Evolutionary conservation across 139 green algal species (phyloP), one percentile per base, ranked within the genome.

Genomic region (Coelastrella sp.): DNA sequence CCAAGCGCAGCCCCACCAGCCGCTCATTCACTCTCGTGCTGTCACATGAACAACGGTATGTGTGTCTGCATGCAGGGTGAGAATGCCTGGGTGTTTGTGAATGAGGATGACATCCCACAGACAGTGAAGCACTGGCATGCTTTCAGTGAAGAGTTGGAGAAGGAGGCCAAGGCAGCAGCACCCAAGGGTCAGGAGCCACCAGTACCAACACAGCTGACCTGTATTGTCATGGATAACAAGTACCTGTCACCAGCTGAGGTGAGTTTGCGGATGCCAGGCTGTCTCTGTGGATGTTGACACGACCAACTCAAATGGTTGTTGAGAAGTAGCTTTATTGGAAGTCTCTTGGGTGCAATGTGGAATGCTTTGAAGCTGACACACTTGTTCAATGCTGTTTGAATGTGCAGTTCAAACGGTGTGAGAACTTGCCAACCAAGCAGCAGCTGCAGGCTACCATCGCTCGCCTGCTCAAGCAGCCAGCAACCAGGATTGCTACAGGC

Each of bases 1-100:
- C n/a, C n/a, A n/a, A n/a, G n/a, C n/a, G n/a, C n/a, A n/a, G n/a
- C n/a, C n/a, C n/a, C n/a, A n/a, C n/a, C n/a, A n/a, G n/a, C n/a
- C n/a, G n/a, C n/a, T n/a, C n/a, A n/a, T n/a, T n/a, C n/a, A n/a
- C n/a, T n/a, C n/a, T n/a, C n/a, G n/a, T n/a, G n/a, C n/a, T n/a
- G n/a, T n/a, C n/a, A n/a, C n/a, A n/a, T n/a, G n/a, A n/a, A n/a
- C n/a, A n/a, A n/a, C n/a, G n/a, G 45, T 2, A 35, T 48, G 7
- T 32, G 13, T 48, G 66, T 35, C 5, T 78, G 45, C 30, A 8
- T 87, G 40, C 85, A 96, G 94, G 92, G 92, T 25, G 93, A 97
- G 83, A 98, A 98, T 85, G 93, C 92, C 0, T 98, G 94, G 93
- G 87, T 98, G 35, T 98, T 98, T 89, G 84, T 95, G n/a, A 57